These are phyloP conservation scores for Talaromyces proteolyticus DNA, from an alignment of 495 filamentous ascomycete genomes.

Conservation along the genomic window DNA sequence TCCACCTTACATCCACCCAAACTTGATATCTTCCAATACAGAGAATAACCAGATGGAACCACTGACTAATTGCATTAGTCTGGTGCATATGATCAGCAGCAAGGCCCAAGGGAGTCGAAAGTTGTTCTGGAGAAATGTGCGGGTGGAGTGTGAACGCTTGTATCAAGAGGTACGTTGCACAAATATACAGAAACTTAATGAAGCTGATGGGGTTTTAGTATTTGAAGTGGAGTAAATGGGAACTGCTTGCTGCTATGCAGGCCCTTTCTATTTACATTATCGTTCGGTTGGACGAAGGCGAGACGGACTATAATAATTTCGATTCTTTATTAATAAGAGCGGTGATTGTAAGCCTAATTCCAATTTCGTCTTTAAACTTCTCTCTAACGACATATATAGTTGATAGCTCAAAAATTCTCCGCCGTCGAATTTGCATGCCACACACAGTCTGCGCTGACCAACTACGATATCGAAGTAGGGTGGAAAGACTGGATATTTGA, in stretches of 20 bases:
- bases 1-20: conserved; percentile 23
- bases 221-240: conserved; percentile 25
- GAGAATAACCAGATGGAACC: conserved; percentile 28
- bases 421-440: not conserved
- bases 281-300: conserved; percentile 34
- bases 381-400: conserved; percentile 11
- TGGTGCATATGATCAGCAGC: conserved; percentile 33
- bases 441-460: not conserved
- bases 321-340: conserved; percentile 28
- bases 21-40: conserved; percentile 13
- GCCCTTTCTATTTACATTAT: conserved; percentile 36
- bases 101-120: conserved; percentile 27
- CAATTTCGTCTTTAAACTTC: not conserved
- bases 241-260: conserved; percentile 36
- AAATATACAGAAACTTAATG: too few relatives aligned
- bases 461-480: conserved; percentile 11
- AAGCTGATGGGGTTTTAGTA: conserved; percentile 18
- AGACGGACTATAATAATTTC: conserved; percentile 35
- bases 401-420: conserved; percentile 17
- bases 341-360: conserved; percentile 24
- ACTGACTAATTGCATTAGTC: conserved; percentile 36
- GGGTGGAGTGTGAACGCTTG: conserved; percentile 37
- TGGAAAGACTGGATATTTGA: conserved; percentile 43
- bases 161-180: conserved; percentile 24
- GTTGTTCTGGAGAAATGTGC: conserved; percentile 39